phyloP scores from a whole-genome alignment of 371 early-diverging fungal genomes.

The Basidiobolus meristosporus region DNA sequence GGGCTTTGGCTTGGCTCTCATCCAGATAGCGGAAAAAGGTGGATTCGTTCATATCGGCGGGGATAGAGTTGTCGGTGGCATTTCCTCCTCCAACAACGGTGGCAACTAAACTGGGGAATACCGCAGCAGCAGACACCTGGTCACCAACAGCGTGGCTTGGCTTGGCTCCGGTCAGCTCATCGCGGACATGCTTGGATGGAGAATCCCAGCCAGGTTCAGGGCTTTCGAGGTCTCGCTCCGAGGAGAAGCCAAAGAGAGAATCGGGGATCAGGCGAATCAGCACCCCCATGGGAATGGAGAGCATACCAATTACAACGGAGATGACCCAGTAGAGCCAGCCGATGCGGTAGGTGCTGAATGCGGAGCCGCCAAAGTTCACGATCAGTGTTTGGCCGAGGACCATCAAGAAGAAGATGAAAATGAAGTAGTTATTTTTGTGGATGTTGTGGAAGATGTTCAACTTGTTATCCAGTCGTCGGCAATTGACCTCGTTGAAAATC shows the following conservation, averaged over 20 bases:
- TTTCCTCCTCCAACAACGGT: background rate
- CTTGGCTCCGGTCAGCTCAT: conserved; percentile 24
- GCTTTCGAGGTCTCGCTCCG: conserved; percentile 5
- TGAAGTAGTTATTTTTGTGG: conserved; percentile 29
- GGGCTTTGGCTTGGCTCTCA: background rate
- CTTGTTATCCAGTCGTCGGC: conserved; percentile 38
- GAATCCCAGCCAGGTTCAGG: conserved; percentile 12
- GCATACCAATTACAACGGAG: conserved; percentile 33
- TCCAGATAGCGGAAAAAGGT: background rate
- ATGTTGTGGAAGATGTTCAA: conserved; percentile 39
- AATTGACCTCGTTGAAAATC: conserved; percentile 56
- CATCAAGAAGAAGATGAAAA: conserved; percentile 28
- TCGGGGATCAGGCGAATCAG: conserved; percentile 41
- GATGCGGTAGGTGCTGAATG: conserved; percentile 31
- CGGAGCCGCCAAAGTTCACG: conserved; percentile 33
- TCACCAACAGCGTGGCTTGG: conserved; percentile 20
- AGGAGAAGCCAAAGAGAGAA: conserved; percentile 1
- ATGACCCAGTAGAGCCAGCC: conserved; percentile 35
- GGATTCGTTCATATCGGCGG: background rate
- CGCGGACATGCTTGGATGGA: conserved; percentile 17
- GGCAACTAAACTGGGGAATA: conserved; percentile 9
- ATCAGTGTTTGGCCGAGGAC: conserved; percentile 32
- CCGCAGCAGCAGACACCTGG: conserved; percentile 13
- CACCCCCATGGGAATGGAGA: conserved; percentile 50
- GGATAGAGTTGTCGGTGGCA: background rate